Evolutionary conservation across 805 yeast genomes (phyloP), one percentile per base, ranked within the genome.

Genomic region (Hanseniaspora clermontiae): DNA sequence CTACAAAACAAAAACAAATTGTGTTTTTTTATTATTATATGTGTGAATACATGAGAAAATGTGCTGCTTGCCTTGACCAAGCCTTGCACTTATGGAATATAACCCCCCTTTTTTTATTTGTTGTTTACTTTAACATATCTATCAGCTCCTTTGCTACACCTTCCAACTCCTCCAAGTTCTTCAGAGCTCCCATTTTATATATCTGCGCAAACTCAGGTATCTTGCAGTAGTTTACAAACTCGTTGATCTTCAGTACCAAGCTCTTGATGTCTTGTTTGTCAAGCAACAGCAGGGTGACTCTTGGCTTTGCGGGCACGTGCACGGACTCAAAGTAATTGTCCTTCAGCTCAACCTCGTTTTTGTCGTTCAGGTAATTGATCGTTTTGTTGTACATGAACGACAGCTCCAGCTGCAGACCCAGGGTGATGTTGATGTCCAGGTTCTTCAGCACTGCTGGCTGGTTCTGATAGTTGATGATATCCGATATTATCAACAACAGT

Each of bases 171-270:
- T 17, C 15, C 17, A 51, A n/a, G 20, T 34, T 20, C 2, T 17
- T n/a, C 17, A 51, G 12, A 12, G 29, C 14, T 8, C 39, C 39
- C 5, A 51, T 27, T 42, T 29, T 39, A 29, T 19, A 51, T 9
- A 51, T 45, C 29, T 51, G 55, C 8, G 50, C 57, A 45, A 39
- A 31, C 10, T 17, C 19, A 15, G 57, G 57, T 11, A 53, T 34
- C n/a, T 39, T 53, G 9, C 40, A 46, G 36, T 53, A 53, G 24
- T 39, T 46, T 7, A 38, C 17, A 12, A 52, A 29, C 15, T 52
- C 56, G 19, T 46, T 34, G n/a, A 46, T 11, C 14, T 46, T 32
- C n/a, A 46, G 10, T 2, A 34, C 27, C 19, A 46, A 19, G 7
- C 17, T 10, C 24, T 46, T 46, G 14, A 46, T 32, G 29, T 46